A percentile compares a stretch with the other conserved stretches of the same genome.
Evolutionary conservation across 768 basidiomycete species (phyloP).

Genomic region (Suillus fuscotomentosus): DNA sequence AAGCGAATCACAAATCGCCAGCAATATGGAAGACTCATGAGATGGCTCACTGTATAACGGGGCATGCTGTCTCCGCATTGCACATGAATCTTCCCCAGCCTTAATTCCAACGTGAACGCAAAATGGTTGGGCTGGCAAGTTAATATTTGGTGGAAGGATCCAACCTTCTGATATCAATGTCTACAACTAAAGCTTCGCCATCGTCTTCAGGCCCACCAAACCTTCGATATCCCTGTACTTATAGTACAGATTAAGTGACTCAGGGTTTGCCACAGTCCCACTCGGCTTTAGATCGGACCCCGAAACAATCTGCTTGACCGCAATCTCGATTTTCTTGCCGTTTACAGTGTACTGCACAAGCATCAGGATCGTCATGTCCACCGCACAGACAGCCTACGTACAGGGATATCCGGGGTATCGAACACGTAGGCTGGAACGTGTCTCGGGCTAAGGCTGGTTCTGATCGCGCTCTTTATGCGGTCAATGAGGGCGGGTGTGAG

Average conservation of each 20-base stretch:
- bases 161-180: neutral
- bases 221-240: constrained; percentile 55
- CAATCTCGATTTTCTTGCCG: constrained; percentile 78
- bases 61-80: neutral
- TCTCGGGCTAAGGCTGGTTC: constrained; percentile 58
- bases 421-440: constrained; percentile 76
- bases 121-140: neutral
- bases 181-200: constrained; percentile 17
- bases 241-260: constrained; percentile 62
- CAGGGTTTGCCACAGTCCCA: constrained; percentile 74
- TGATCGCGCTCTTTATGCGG: constrained; percentile 56
- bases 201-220: constrained; percentile 11
- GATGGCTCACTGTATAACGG: neutral
- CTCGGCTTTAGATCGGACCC: constrained; percentile 63
- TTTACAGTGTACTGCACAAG: constrained; percentile 65
- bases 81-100: neutral
- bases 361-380: neutral
- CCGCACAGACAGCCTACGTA: constrained; percentile 31
- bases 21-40: neutral
- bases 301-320: constrained; percentile 77
- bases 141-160: neutral
- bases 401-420: constrained; percentile 65
- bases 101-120: neutral
- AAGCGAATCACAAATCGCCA: neutral
- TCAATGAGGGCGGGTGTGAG: constrained; percentile 44